phyloP scores from a whole-genome alignment of 352 stramenopile genomes.

The Globisporangium solare region DNA sequence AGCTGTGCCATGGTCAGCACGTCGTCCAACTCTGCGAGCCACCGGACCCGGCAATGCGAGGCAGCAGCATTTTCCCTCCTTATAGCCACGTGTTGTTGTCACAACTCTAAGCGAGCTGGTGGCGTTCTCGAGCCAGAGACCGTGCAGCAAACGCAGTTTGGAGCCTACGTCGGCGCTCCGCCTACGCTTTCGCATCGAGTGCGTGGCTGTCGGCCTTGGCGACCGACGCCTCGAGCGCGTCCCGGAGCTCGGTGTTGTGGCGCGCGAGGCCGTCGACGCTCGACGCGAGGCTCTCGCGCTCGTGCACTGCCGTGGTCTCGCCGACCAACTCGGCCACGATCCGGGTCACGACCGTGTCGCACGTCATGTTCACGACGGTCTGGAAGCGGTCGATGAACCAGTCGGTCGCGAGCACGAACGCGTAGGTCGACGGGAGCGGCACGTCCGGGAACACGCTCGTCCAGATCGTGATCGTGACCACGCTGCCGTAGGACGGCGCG shows the following conservation, averaged over 20 bases:
- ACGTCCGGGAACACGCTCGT: conserved; percentile 19
- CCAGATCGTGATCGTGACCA: conserved; percentile 29
- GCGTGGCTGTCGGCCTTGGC: background rate
- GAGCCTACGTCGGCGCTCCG: no score
- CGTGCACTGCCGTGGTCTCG: background rate
- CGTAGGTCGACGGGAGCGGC: conserved; percentile 39
- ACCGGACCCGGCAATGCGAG: no score
- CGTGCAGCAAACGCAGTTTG: no score
- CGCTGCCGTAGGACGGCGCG: conserved; percentile 14
- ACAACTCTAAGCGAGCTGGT: no score
- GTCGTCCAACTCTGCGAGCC: no score
- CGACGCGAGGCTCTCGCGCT: conserved; percentile 1
- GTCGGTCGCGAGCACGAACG: conserved; percentile 52
- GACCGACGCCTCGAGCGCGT: background rate
- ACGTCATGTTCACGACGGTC: conserved; percentile 56
- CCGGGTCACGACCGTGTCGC: conserved; percentile 50
- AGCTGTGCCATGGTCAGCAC: no score
- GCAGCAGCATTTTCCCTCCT: no score
- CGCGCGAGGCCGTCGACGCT: background rate
- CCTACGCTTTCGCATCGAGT: background rate
- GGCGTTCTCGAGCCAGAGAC: no score
- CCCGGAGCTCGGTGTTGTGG: background rate
- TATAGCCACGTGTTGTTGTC: no score
- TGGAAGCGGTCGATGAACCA: conserved; percentile 57
- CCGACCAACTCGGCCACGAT: conserved; percentile 31